Percentiles rank a stretch among this genome's conserved stretches.
These are phyloP conservation scores for Acephala macrosclerotiorum DNA, from an alignment of 2,329 filamentous ascomycete genomes.

Conservation along the genomic window DNA sequence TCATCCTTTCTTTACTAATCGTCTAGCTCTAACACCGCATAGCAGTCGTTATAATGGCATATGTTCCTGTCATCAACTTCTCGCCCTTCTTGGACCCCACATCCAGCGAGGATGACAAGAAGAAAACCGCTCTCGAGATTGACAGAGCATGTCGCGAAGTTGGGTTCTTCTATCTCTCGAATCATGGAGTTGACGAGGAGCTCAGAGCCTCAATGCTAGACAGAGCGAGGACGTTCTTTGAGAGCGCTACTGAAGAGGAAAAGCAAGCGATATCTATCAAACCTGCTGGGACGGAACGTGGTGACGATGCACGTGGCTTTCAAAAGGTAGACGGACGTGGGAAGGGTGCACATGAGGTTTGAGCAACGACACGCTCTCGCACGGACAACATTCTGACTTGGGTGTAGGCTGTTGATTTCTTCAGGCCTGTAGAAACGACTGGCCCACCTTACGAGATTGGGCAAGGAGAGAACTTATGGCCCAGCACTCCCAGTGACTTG, in stretches of 20 bases:
- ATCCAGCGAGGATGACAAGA: background rate
- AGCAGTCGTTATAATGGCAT: background rate
- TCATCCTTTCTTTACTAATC: background rate
- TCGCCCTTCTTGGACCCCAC: background rate
- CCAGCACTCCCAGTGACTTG: background rate
- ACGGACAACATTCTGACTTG: background rate
- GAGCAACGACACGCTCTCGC: background rate
- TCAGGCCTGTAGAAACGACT: constrained; percentile 3
- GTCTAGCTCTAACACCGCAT: background rate
- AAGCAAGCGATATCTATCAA: background rate
- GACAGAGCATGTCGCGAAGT: constrained; percentile 12
- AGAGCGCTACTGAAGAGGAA: constrained; percentile 8
- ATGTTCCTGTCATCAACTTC: background rate
- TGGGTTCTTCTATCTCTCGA: constrained; percentile 12
- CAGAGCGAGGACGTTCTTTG: constrained; percentile 3
- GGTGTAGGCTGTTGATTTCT: constrained; percentile 4
- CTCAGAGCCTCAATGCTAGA: background rate
- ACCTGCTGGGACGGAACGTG: background rate
- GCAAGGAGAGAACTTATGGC: constrained; percentile 2
- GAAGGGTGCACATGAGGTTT: constrained; percentile 8
- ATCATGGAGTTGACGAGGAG: constrained; percentile 1
- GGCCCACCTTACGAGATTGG: constrained; percentile 8
- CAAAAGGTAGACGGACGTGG: background rate
- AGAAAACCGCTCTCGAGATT: background rate
- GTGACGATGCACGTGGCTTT: constrained; percentile 3